Percentiles rank a stretch among this genome's conserved stretches.
Conservation (phyloP, 352 stramenopile genomes). For the Pythium volutum region DNA sequence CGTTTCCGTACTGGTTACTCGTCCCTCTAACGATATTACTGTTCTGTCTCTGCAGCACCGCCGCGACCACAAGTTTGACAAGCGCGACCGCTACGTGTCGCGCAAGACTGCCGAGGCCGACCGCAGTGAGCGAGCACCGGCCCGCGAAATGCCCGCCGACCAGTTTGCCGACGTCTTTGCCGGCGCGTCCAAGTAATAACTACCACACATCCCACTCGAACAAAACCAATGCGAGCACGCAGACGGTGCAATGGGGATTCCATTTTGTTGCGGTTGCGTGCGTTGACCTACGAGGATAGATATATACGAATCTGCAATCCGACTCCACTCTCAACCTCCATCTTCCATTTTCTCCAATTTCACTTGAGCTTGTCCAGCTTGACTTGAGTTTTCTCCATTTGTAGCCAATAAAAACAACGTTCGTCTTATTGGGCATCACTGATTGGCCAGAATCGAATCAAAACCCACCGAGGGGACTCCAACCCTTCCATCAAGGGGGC, state of each 20-base stretch:
- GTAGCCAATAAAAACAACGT: not conserved
- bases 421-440: not conserved
- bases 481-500: not conserved
- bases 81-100: conserved; percentile 91
- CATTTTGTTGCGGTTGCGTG: not conserved
- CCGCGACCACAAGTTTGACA: conserved; percentile 89
- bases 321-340: not conserved
- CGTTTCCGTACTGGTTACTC: too few species aligned
- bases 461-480: not conserved
- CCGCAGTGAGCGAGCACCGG: conserved; percentile 68
- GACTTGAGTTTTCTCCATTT: not conserved
- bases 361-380: too few species aligned
- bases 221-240: not conserved
- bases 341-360: not conserved
- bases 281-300: not conserved
- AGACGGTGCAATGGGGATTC: not conserved
- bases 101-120: conserved; percentile 87
- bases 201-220: conserved; percentile 3
- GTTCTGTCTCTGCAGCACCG: conserved; percentile 32
- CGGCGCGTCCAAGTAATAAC: conserved; percentile 30
- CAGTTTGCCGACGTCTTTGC: conserved; percentile 87
- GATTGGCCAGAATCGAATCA: conserved; percentile 6
- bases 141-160: conserved; percentile 69
- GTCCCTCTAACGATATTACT: not conserved
- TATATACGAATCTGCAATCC: conserved; percentile 3